Conservation (phyloP, 2,329 filamentous ascomycete genomes). For the Penicillium olsonii region DNA sequence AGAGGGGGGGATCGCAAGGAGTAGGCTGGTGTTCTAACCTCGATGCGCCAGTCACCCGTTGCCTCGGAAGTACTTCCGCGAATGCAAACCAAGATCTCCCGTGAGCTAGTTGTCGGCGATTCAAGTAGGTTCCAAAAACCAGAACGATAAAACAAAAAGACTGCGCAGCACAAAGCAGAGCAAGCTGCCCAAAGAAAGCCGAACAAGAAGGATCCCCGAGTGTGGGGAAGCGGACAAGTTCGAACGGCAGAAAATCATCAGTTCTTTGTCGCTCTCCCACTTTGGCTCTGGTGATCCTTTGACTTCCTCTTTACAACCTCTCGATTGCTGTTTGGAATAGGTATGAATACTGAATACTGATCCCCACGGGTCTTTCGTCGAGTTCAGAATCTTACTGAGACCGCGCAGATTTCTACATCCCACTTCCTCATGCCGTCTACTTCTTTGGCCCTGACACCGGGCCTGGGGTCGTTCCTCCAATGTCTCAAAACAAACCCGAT, state of each 20-base stretch:
- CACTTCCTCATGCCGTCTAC: constrained; percentile 57
- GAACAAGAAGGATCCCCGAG: constrained; percentile 18
- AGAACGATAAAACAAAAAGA: constrained; percentile 9
- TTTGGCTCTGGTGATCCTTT: constrained; percentile 1
- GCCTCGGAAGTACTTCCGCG: constrained; percentile 28
- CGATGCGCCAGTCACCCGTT: constrained; percentile 44
- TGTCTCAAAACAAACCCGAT: constrained; percentile 73
- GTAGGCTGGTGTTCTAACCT: constrained; percentile 34
- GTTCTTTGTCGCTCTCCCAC: constrained; percentile 20
- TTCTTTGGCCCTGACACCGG: constrained; percentile 65
- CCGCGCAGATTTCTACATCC: constrained; percentile 14
- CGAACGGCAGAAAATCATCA: constrained; percentile 31
- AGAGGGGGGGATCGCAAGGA: constrained; percentile 19
- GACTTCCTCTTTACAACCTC: neutral
- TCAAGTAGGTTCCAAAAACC: neutral
- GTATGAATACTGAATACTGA: neutral
- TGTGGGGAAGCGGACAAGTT: constrained; percentile 31
- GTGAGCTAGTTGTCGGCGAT: constrained; percentile 1
- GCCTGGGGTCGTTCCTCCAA: constrained; percentile 75
- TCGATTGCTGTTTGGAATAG: neutral
- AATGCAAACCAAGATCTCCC: constrained; percentile 14
- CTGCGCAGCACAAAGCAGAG: constrained; percentile 3
- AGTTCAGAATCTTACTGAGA: constrained; percentile 2
- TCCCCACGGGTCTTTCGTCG: neutral
- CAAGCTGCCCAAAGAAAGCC: constrained; percentile 4